Conservation (phyloP, 1,139 yeast genomes). For the Lizanozyma gosingica region DNA sequence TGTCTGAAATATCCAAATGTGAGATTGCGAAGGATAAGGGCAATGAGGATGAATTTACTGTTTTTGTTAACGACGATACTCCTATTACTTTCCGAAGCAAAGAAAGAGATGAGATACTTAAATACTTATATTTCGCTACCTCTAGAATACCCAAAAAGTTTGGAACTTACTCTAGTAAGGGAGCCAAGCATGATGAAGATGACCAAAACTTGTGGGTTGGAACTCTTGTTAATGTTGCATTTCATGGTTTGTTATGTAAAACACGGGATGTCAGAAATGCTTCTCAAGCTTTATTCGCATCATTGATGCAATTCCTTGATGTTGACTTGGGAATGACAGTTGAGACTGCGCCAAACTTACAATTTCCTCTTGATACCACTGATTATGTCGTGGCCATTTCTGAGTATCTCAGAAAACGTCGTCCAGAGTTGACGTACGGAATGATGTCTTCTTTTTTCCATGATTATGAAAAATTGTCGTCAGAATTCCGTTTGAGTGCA, state of each 20-base stretch:
- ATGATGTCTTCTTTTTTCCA: slow-evolving; percentile 55
- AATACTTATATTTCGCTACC: slow-evolving; percentile 60
- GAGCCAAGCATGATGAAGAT: slow-evolving; percentile 6
- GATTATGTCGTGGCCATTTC: slow-evolving; percentile 58
- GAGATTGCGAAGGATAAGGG: slow-evolving; percentile 31
- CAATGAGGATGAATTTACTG: slow-evolving; percentile 39
- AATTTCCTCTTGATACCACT: slow-evolving; percentile 67
- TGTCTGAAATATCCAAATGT: slow-evolving; percentile 45
- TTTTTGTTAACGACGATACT: slow-evolving; percentile 37
- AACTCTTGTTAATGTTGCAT: slow-evolving; percentile 52
- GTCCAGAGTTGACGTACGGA: slow-evolving; percentile 56
- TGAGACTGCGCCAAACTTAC: slow-evolving; percentile 49
- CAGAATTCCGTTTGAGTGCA: slow-evolving; percentile 26
- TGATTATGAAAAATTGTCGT: slow-evolving; percentile 39
- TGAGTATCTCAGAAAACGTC: slow-evolving; percentile 42
- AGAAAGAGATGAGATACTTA: slow-evolving; percentile 59
- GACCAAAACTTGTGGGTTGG: slow-evolving; percentile 38
- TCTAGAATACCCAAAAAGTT: slow-evolving; percentile 35
- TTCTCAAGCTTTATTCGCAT: slow-evolving; percentile 57
- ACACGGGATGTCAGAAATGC: slow-evolving; percentile 53
- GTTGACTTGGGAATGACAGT: slow-evolving; percentile 54
- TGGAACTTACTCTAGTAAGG: slow-evolving; percentile 3
- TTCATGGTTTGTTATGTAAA: slow-evolving; percentile 58
- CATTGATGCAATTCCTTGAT: slow-evolving; percentile 51
- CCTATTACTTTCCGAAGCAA: slow-evolving; percentile 47